Conservation (phyloP, 345 rosid genomes). For the Eucalyptus curtisii region DNA sequence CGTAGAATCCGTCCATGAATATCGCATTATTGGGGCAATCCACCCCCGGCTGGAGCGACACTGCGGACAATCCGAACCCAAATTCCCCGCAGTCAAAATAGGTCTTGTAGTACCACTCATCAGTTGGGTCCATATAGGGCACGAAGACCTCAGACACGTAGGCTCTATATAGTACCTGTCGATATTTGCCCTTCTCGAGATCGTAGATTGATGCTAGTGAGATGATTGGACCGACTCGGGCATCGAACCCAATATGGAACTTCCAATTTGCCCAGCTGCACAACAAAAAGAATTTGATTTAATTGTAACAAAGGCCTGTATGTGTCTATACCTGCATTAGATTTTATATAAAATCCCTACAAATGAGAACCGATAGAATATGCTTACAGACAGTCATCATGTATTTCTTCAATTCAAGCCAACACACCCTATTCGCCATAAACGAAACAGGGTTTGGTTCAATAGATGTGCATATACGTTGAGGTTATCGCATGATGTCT, state of each 20-base stretch:
- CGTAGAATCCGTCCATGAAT: slow-evolving; percentile 45
- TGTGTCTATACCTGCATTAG: not conserved
- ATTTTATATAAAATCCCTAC: not conserved
- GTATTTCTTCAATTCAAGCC: not conserved
- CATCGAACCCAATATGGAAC: slow-evolving; percentile 55
- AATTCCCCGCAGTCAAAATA: slow-evolving; percentile 69
- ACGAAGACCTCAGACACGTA: slow-evolving; percentile 75
- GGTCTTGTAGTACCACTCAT: slow-evolving; percentile 68
- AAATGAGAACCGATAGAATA: not conserved
- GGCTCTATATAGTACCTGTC: slow-evolving; percentile 44
- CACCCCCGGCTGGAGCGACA: slow-evolving; percentile 26
- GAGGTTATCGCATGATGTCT: not conserved
- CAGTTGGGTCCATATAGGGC: slow-evolving; percentile 72
- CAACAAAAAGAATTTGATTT: not conserved
- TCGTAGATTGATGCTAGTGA: slow-evolving; percentile 61
- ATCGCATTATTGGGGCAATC: slow-evolving; percentile 61
- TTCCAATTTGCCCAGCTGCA: slow-evolving; percentile 63
- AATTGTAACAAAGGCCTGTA: not conserved
- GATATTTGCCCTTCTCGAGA: slow-evolving; percentile 5
- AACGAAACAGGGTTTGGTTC: not conserved
- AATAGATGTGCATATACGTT: not conserved
- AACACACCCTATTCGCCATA: not conserved
- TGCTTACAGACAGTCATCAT: not conserved
- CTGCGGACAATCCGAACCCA: slow-evolving; percentile 59
- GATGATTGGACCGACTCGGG: slow-evolving; percentile 45